Percentiles rank a stretch among this genome's conserved stretches.
These are phyloP conservation scores for Nakazawaea populi DNA, from an alignment of 805 yeast species.

Conservation along the genomic window DNA sequence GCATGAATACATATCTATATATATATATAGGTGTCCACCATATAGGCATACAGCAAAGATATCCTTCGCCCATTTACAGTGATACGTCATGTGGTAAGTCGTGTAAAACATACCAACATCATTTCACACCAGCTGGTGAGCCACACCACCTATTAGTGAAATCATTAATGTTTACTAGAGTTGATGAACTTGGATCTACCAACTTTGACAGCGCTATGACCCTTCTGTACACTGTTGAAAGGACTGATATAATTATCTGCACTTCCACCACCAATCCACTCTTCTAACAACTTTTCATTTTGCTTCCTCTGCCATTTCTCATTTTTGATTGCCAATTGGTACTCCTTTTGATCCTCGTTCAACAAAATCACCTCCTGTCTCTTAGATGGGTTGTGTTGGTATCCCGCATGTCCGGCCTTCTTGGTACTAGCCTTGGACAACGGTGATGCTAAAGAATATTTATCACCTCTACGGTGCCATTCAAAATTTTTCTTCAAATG, in stretches of 20 bases:
- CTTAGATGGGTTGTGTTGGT: conserved; percentile 62
- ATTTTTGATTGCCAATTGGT: conserved; percentile 78
- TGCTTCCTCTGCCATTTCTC: conserved; percentile 84
- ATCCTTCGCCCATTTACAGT: too few species aligned
- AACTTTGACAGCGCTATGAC: conserved; percentile 64
- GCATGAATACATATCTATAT: too few species aligned
- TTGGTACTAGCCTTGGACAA: conserved; percentile 69
- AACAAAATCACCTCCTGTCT: conserved; percentile 53
- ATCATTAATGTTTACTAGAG: conserved; percentile 33
- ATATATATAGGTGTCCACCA: too few species aligned
- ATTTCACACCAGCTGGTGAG: too few species aligned
- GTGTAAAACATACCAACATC: too few species aligned
- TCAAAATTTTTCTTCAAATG: conserved; percentile 88
- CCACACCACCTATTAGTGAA: background rate
- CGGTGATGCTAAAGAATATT: conserved; percentile 82
- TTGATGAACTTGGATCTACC: conserved; percentile 84
- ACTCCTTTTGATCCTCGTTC: conserved; percentile 94
- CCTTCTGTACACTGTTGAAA: conserved; percentile 60
- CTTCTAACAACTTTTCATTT: conserved; percentile 78
- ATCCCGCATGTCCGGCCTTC: conserved; percentile 72
- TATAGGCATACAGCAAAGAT: too few species aligned
- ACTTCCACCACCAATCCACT: conserved; percentile 93
- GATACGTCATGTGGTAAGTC: too few species aligned
- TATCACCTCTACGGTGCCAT: conserved; percentile 88
- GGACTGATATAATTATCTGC: conserved; percentile 87